Conservation (phyloP, 164 flowering plant genomes). For the Liriodendron chinense region DNA sequence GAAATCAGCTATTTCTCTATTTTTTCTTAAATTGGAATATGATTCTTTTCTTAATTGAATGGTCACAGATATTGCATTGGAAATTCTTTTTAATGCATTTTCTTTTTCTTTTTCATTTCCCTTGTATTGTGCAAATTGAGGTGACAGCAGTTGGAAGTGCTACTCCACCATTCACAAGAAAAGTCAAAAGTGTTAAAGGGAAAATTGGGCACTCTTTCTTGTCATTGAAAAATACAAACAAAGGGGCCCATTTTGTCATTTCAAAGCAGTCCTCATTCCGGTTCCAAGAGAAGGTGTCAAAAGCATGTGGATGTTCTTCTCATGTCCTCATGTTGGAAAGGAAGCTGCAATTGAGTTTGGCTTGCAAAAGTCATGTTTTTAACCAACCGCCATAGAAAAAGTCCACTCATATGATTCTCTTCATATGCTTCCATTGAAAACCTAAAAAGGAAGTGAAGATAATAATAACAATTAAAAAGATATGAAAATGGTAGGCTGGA, state of each 20-base stretch:
- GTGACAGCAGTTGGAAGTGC: neutral
- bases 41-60: neutral
- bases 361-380: neutral
- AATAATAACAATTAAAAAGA: neutral
- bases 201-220: neutral
- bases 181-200: neutral
- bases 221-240: neutral
- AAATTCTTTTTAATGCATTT: no score
- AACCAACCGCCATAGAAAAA: neutral
- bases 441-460: neutral
- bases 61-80: no score
- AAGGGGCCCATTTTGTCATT: neutral
- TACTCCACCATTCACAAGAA: neutral
- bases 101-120: neutral
- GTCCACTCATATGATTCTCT: slow-evolving; percentile 4
- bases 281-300: neutral
- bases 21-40: neutral
- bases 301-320: neutral
- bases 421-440: neutral
- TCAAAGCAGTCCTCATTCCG: neutral
- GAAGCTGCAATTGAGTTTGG: neutral
- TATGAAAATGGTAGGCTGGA: neutral
- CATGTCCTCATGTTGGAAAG: neutral
- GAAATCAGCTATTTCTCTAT: neutral
- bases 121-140: neutral